These are phyloP conservation scores for Colletotrichum incanum DNA, from an alignment of 2,329 filamentous ascomycete species.

Conservation along the genomic window DNA sequence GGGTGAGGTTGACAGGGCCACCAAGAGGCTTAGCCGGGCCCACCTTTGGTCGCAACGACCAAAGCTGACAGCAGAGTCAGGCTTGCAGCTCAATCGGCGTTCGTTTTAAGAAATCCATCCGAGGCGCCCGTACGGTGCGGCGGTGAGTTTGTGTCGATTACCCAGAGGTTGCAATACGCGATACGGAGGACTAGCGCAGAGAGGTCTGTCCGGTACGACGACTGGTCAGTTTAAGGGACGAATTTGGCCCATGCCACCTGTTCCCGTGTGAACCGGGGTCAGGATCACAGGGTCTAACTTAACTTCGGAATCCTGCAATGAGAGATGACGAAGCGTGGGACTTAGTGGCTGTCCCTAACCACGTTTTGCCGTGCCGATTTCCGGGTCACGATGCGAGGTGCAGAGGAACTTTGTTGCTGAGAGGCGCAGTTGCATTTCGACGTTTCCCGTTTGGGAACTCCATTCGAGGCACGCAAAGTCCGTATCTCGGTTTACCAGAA, in stretches of 20 bases:
- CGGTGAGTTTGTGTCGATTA: background rate
- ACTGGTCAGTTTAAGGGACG: background rate
- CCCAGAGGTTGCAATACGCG: background rate
- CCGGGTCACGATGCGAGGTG: slow-evolving; percentile 13
- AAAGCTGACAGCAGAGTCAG: background rate
- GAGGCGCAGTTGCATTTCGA: slow-evolving; percentile 13
- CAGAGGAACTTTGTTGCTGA: background rate
- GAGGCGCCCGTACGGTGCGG: background rate
- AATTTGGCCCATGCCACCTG: no score
- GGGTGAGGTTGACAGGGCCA: background rate
- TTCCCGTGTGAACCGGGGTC: background rate
- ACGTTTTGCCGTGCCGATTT: slow-evolving; percentile 24
- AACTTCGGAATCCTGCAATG: background rate
- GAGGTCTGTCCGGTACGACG: no score
- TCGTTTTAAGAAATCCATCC: background rate
- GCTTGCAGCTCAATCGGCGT: background rate
- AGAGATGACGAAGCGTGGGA: background rate
- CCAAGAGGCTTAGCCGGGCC: background rate
- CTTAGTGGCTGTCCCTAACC: background rate
- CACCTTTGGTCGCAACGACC: background rate
- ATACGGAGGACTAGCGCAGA: background rate
- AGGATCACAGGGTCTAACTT: background rate
- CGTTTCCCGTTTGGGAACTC: slow-evolving; percentile 42
- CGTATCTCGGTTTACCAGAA: background rate
- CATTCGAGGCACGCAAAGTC: slow-evolving; percentile 46